Conservation (phyloP, 139 green algal species). For the Medakamo hakoo region DNA sequence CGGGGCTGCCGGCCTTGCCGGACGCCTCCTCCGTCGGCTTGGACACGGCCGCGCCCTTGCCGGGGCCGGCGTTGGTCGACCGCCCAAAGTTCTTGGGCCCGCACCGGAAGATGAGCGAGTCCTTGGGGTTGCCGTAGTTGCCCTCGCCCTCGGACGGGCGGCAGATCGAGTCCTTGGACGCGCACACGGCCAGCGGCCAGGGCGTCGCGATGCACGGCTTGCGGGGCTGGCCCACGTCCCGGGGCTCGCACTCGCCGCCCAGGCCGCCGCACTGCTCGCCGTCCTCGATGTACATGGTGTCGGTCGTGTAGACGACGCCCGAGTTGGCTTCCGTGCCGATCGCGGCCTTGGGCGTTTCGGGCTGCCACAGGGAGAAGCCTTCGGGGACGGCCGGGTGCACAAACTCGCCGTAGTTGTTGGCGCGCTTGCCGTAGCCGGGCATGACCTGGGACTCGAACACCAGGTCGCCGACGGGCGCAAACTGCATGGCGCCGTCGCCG, state of each 20-base stretch:
- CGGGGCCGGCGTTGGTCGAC: neutral
- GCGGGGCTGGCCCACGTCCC: neutral
- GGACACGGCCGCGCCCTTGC: neutral
- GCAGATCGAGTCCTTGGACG: neutral
- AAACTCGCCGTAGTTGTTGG: neutral
- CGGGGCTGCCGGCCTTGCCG: no score
- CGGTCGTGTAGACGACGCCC: neutral
- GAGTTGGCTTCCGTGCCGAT: neutral
- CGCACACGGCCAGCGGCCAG: neutral
- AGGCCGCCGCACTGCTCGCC: neutral
- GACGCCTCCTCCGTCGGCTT: no score
- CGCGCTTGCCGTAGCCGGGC: neutral
- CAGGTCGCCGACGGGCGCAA: neutral
- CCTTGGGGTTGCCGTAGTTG: neutral
- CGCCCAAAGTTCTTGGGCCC: neutral
- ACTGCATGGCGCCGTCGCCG: slow-evolving; percentile 2
- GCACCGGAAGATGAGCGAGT: neutral
- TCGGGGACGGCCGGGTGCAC: neutral
- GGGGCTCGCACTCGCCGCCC: neutral
- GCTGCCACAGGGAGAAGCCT: neutral
- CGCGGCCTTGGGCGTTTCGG: neutral
- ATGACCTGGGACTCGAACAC: neutral
- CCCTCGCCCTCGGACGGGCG: neutral
- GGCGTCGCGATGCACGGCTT: neutral
- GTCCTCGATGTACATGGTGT: neutral